Evolutionary conservation across 805 yeast genomes (phyloP), one percentile per base, ranked within the genome.

Genomic region (Sugiyamaella chiloensis): DNA sequence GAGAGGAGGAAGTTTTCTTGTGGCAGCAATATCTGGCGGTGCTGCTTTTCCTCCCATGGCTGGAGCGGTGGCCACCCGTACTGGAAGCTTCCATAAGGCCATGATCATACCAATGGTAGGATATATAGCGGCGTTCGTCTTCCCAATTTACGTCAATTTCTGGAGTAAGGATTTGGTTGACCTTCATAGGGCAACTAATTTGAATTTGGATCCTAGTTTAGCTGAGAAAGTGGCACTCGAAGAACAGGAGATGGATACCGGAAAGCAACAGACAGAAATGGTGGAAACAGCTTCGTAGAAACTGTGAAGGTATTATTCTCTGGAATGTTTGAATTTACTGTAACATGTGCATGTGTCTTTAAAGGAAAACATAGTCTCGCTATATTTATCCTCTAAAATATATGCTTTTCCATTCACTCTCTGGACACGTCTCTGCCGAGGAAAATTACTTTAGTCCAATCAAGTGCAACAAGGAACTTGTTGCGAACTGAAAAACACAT

Each of bases 341-440:
- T n/a, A n/a, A n/a, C n/a, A n/a, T n/a, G n/a, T n/a, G n/a, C n/a
- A n/a, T n/a, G n/a, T n/a, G n/a, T n/a, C n/a, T n/a, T n/a, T n/a
- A n/a, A n/a, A n/a, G n/a, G n/a, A n/a, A n/a, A n/a, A n/a, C n/a
- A n/a, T n/a, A n/a, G n/a, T n/a, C n/a, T n/a, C n/a, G n/a, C n/a
- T n/a, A n/a, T n/a, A n/a, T n/a, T n/a, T n/a, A n/a, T n/a, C n/a
- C n/a, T n/a, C n/a, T n/a, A n/a, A n/a, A n/a, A n/a, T n/a, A n/a
- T n/a, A n/a, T n/a, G n/a, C n/a, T n/a, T n/a, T n/a, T n/a, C n/a
- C n/a, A n/a, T n/a, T n/a, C n/a, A n/a, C n/a, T n/a, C n/a, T n/a
- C n/a, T n/a, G n/a, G n/a, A n/a, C n/a, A 87, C 84, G 69, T 90
- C 96, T 74, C 98, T 86, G 52, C 98, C 98, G 61, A 91, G 87